A percentile compares a stretch with the other conserved stretches of the same genome.
phyloP scores from a whole-genome alignment of 345 rosid genomes.

The Abelmoschus esculentus region DNA sequence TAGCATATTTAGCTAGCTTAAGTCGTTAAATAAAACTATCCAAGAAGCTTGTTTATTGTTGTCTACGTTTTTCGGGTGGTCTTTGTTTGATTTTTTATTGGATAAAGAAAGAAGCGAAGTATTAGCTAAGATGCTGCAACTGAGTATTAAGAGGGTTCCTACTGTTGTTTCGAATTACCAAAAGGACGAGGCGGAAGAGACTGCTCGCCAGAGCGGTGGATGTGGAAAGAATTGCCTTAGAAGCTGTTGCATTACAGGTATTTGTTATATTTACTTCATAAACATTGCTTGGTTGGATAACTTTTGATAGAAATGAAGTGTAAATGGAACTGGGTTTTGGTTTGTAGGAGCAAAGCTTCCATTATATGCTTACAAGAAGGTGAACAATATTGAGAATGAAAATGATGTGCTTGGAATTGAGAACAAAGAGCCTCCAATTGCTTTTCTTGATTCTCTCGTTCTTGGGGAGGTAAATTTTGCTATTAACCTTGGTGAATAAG shows the following conservation, averaged over 20 bases:
- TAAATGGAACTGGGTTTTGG: constrained; percentile 2
- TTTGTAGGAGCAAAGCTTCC: constrained; percentile 67
- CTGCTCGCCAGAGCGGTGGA: constrained; percentile 42
- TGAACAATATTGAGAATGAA: constrained; percentile 19
- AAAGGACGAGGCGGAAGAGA: constrained; percentile 61
- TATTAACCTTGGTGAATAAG: constrained; percentile 1
- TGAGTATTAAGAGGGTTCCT: constrained; percentile 80
- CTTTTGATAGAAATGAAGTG: not conserved
- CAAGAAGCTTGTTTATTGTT: constrained; percentile 7
- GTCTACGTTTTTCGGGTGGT: constrained; percentile 3
- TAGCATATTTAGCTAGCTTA: not conserved
- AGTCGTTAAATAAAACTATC: not conserved
- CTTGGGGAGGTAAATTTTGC: constrained; percentile 63
- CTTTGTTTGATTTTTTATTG: constrained; percentile 8
- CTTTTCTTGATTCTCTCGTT: constrained; percentile 61
- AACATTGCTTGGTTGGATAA: not conserved
- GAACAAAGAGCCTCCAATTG: constrained; percentile 40
- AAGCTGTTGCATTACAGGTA: constrained; percentile 72
- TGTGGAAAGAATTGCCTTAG: constrained; percentile 77
- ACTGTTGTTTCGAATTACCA: constrained; percentile 76
- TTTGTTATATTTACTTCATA: not conserved
- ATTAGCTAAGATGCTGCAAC: constrained; percentile 38
- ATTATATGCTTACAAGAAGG: constrained; percentile 58
- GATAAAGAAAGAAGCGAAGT: constrained; percentile 10
- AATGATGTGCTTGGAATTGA: constrained; percentile 21